Percentiles rank a stretch among this genome's conserved stretches.
Conservation (phyloP, 73 alveolate species). For the Uronychia setigera region DNA sequence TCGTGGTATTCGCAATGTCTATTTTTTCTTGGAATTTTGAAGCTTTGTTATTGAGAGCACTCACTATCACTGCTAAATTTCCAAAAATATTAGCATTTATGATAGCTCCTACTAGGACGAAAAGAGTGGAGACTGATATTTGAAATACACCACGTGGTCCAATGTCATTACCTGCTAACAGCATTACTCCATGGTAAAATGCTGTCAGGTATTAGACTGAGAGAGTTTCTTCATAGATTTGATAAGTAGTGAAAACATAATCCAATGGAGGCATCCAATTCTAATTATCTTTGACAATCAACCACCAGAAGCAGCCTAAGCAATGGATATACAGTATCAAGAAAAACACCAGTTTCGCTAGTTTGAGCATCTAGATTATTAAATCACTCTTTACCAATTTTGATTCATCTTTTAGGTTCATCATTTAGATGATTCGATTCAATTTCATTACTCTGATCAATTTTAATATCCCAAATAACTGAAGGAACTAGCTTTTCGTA, state of each 20-base stretch:
- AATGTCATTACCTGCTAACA: conserved; percentile 36
- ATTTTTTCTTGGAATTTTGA: conserved; percentile 35
- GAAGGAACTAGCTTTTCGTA: background rate
- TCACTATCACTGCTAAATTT: conserved; percentile 40
- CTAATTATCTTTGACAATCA: background rate
- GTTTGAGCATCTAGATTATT: background rate
- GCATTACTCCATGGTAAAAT: conserved; percentile 32
- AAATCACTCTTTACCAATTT: conserved; percentile 14
- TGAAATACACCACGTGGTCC: conserved; percentile 20
- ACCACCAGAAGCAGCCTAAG: conserved; percentile 49
- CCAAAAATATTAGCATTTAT: conserved; percentile 38
- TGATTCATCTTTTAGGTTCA: conserved; percentile 38
- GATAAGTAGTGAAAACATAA: background rate
- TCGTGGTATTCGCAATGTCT: conserved; percentile 56
- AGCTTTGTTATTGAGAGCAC: conserved; percentile 23
- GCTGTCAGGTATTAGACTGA: background rate
- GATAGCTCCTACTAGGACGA: conserved; percentile 14
- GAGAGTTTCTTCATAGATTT: background rate
- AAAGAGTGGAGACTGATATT: background rate
- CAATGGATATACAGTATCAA: conserved; percentile 38
- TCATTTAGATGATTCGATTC: conserved; percentile 25
- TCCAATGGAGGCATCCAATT: conserved; percentile 49
- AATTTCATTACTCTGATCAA: conserved; percentile 50
- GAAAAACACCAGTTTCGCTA: conserved; percentile 19
- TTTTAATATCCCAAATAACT: conserved; percentile 46